Conservation (phyloP, 805 yeast species). For the Candida maltosa region DNA sequence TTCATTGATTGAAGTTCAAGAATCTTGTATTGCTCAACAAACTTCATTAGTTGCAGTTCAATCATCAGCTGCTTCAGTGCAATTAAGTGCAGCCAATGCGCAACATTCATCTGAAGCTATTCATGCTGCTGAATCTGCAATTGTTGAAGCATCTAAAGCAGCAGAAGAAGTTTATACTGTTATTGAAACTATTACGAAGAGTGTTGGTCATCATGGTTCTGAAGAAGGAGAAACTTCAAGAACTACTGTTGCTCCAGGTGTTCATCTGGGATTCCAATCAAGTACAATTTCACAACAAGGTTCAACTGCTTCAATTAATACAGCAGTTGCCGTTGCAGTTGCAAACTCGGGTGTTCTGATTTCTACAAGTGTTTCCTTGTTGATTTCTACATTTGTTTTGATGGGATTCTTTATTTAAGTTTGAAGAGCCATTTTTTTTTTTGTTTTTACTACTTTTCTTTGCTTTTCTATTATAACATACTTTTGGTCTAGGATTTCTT, state of each 20-base stretch:
- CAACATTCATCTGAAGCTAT: constrained; percentile 2
- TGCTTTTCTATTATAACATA: too few species aligned
- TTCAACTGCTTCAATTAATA: neutral
- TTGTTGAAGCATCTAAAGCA: constrained; percentile 4
- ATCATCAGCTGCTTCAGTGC: constrained; percentile 5
- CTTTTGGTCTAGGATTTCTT: too few species aligned
- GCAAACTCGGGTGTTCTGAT: neutral
- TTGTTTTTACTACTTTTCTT: too few species aligned
- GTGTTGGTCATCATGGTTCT: too few species aligned
- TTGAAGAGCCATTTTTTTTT: too few species aligned
- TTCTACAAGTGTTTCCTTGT: neutral
- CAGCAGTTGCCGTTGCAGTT: neutral
- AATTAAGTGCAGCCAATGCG: constrained; percentile 1
- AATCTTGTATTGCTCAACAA: constrained; percentile 2
- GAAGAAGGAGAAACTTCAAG: too few species aligned
- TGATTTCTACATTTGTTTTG: neutral
- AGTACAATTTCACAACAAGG: too few species aligned
- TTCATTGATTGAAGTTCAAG: constrained; percentile 1
- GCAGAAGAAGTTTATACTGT: constrained; percentile 3
- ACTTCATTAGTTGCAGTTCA: constrained; percentile 1
- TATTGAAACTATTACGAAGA: too few species aligned
- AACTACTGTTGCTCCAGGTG: too few species aligned
- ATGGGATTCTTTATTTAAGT: too few species aligned
- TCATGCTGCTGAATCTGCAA: constrained; percentile 1
- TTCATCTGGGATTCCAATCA: too few species aligned